Base-by-base conservation (phyloP, 768 basidiomycete species). In the Leccinum variicolor region DNA sequence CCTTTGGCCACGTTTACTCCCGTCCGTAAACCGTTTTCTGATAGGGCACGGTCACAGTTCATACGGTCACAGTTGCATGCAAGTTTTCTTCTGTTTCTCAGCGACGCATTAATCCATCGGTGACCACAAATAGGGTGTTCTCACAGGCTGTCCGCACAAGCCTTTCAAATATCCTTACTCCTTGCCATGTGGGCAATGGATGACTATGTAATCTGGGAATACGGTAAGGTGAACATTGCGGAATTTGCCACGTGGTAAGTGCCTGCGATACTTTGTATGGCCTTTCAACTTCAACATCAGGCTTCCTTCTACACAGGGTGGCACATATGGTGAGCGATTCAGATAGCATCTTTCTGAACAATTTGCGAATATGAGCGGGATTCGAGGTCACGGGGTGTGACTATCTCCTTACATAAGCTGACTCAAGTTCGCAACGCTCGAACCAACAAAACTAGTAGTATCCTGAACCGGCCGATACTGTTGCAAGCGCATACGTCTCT, bases 391-490 rank as follows among this genome's bases (percentile, higher is more conserved):
- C n/a, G n/a, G n/a, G n/a, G n/a, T n/a, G n/a, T n/a, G n/a, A n/a
- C n/a, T n/a, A n/a, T n/a, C n/a, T n/a, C n/a, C n/a, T n/a, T n/a
- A 33, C 31, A 6, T 33, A 33, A 33, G 31, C 39, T 41, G 39
- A 41, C 39, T 41, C 76, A 90, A 90, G 73, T 94, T 94, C 73
- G 79, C 84, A n/a, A 82, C 90, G 0, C 82, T 95, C 41, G 89
- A 93, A 68, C 92, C 93, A 3, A 81, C 82, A 23, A 83, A 79
- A 53, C 74, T 89, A 17, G n/a, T n/a, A n/a, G 60, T 61, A 69
- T 62, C 48, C 62, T 39, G 61, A 64, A 34, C 53, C 58, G 5
- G 11, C 54, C 9, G 23, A 55, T 8, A 58, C 64, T 50, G 54
- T 58, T 21, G 55, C 34, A 47, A 52, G 25, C 29, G 31, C 68